phyloP scores from a whole-genome alignment of 495 filamentous ascomycete genomes.

The Rusavskia elegans region DNA sequence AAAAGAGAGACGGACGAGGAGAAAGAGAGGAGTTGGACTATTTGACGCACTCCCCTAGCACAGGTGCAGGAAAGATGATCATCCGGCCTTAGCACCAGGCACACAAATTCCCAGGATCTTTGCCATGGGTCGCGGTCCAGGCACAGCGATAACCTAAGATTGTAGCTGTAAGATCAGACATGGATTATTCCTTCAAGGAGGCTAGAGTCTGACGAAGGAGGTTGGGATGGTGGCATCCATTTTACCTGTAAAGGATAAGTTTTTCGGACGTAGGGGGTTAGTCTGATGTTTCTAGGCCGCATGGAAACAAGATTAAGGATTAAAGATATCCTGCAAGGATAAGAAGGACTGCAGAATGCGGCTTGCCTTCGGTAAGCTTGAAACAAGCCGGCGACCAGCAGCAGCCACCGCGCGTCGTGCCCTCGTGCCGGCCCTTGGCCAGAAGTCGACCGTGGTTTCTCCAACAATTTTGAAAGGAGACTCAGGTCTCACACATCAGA shows the following conservation, averaged over 20 bases:
- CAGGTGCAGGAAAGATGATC: not conserved
- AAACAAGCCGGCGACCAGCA: not conserved
- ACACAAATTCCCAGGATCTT: not conserved
- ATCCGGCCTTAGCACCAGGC: no score
- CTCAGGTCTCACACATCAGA: no score
- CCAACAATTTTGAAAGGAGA: no score
- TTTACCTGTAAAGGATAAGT: not conserved
- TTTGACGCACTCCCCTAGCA: no score
- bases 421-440: not conserved
- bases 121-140: not conserved
- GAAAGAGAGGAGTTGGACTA: not conserved
- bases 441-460: not conserved
- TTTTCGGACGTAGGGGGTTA: not conserved
- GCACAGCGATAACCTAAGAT: slow-evolving; percentile 2
- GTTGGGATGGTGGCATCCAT: not conserved
- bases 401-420: not conserved
- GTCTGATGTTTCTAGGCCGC: not conserved
- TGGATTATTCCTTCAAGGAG: not conserved
- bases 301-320: not conserved
- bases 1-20: not conserved
- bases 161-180: not conserved
- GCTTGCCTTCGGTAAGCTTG: not conserved
- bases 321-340: not conserved
- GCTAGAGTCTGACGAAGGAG: not conserved
- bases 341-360: not conserved